Percentiles rank a stretch among this genome's conserved stretches.
Conservation (phyloP, 2,329 filamentous ascomycete genomes). For the Colletotrichum higginsianum region DNA sequence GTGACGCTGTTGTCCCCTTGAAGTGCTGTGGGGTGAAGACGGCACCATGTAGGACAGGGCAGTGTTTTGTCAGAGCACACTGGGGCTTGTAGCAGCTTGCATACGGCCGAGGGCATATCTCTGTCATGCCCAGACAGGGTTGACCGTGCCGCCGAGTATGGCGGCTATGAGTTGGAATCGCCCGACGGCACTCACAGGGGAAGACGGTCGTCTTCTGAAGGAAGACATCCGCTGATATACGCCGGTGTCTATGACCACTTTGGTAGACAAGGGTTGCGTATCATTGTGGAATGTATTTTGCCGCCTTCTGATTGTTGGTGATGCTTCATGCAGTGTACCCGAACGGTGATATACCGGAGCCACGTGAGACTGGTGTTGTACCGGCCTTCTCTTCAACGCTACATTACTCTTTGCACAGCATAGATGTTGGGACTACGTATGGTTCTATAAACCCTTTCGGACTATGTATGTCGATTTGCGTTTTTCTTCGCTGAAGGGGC, state of each 20-base stretch:
- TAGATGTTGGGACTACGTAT: too few relatives aligned
- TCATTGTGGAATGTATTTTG: not conserved
- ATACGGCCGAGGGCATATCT: not conserved
- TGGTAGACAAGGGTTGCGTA: constrained; percentile 1
- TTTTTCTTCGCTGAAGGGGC: too few relatives aligned
- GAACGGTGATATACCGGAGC: not conserved
- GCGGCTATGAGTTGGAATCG: not conserved
- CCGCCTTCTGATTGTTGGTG: not conserved
- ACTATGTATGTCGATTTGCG: too few relatives aligned
- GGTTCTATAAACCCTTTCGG: too few relatives aligned
- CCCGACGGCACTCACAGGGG: not conserved
- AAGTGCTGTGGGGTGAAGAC: constrained; percentile 9
- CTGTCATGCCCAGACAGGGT: not conserved
- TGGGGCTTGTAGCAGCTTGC: not conserved
- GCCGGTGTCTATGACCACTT: not conserved
- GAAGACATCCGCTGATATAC: not conserved
- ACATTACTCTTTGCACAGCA: too few relatives aligned
- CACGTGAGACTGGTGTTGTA: not conserved
- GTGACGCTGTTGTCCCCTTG: not conserved
- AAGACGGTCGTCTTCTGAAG: constrained; percentile 6
- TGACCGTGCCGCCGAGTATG: constrained; percentile 7
- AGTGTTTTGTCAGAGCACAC: not conserved
- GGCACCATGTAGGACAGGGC: constrained; percentile 3
- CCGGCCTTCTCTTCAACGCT: not conserved
- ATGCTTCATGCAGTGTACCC: not conserved